Evolutionary conservation across 2,329 filamentous ascomycete species (phyloP).

Genomic region (Penicillium nordicum): DNA sequence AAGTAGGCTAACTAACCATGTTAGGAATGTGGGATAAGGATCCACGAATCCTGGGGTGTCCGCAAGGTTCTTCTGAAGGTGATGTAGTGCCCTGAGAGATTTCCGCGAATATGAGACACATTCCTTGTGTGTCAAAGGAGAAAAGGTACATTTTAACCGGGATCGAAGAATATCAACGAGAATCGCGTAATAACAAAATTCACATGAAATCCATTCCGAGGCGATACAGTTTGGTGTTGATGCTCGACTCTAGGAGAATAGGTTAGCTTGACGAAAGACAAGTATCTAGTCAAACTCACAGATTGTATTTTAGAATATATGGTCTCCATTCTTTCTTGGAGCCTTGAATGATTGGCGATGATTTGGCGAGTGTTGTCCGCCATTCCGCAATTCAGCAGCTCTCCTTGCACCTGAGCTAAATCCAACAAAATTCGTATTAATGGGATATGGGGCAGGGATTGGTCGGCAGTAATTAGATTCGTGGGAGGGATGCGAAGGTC

Average conservation of each 20-base stretch:
- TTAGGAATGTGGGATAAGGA: constrained; percentile 17
- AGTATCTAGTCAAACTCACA: constrained; percentile 9
- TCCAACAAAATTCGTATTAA: constrained; percentile 14
- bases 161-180: constrained; percentile 27
- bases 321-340: constrained; percentile 17
- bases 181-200: constrained; percentile 27
- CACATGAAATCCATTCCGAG: constrained; percentile 21
- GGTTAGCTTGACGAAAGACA: background rate
- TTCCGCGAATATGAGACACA: constrained; percentile 22
- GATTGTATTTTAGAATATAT: constrained; percentile 18
- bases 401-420: constrained; percentile 16
- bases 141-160: constrained; percentile 17
- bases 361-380: constrained; percentile 9
- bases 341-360: constrained; percentile 13
- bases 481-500: constrained; percentile 9
- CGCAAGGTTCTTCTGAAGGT: constrained; percentile 10
- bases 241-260: constrained; percentile 9
- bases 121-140: constrained; percentile 21
- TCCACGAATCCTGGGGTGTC: constrained; percentile 15
- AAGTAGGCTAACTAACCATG: constrained; percentile 9
- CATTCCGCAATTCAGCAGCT: constrained; percentile 9
- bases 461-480: constrained; percentile 1
- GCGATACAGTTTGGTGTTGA: constrained; percentile 8
- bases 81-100: constrained; percentile 12
- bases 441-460: constrained; percentile 6